Evolutionary conservation across 768 basidiomycete species (phyloP).

Genomic region (Russula lepida): DNA sequence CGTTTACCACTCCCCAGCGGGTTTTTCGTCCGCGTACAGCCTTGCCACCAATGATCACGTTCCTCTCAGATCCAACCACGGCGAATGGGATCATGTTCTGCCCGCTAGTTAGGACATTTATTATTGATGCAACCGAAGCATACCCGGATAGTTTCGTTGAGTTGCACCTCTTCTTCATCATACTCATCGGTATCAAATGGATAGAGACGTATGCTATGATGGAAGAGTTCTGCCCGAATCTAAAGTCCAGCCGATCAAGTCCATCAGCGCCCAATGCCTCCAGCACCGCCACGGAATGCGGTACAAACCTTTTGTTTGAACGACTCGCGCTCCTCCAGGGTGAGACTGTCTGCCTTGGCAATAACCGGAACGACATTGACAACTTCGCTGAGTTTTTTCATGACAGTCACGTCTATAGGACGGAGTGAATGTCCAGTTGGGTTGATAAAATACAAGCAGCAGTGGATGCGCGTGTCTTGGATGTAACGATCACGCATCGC

Average conservation of each 20-base stretch:
- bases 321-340: constrained; percentile 80
- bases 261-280: not conserved
- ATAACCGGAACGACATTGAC: constrained; percentile 99
- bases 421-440: constrained; percentile 97
- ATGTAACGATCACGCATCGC: constrained; percentile 99
- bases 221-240: constrained; percentile 89
- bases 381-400: constrained; percentile 98
- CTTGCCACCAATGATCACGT: constrained; percentile 93
- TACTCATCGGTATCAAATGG: constrained; percentile 96
- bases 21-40: constrained; percentile 94
- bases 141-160: constrained; percentile 88
- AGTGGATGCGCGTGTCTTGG: constrained; percentile 97
- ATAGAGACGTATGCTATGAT: constrained; percentile 90
- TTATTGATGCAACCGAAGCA: constrained; percentile 26
- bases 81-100: constrained; percentile 95
- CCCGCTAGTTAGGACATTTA: not conserved
- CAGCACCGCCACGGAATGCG: constrained; percentile 9
- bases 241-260: constrained; percentile 26
- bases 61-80: constrained; percentile 93
- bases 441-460: constrained; percentile 96
- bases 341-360: constrained; percentile 93
- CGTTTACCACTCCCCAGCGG: constrained; percentile 97
- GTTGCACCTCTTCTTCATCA: constrained; percentile 83
- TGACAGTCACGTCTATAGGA: constrained; percentile 94
- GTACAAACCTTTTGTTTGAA: constrained; percentile 83